These are phyloP conservation scores for Echinosphaeria canescens DNA, from an alignment of 2,329 filamentous ascomycete genomes.

Conservation along the genomic window DNA sequence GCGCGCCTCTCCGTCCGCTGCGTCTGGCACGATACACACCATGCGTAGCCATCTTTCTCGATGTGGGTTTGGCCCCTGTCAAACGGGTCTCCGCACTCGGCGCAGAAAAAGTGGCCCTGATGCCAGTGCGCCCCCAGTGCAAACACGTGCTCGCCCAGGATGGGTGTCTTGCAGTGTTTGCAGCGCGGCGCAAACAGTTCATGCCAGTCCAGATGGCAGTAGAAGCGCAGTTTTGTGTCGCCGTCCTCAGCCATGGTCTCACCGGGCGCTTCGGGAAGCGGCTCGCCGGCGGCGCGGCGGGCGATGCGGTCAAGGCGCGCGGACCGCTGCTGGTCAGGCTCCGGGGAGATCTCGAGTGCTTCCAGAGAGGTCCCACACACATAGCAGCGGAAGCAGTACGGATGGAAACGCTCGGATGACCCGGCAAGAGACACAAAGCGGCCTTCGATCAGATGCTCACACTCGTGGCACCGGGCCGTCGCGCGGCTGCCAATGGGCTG, in stretches of 20 bases:
- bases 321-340: conserved; percentile 50
- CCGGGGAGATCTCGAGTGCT: conserved; percentile 88
- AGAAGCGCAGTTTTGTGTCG: conserved; percentile 62
- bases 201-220: conserved; percentile 97
- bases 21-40: conserved; percentile 87
- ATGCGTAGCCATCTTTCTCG: conserved; percentile 94
- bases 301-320: conserved; percentile 56
- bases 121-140: conserved; percentile 95
- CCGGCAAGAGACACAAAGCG: conserved; percentile 74
- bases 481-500: conserved; percentile 19
- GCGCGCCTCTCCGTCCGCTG: conserved; percentile 74
- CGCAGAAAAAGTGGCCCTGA: conserved; percentile 95
- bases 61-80: conserved; percentile 48
- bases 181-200: conserved; percentile 83
- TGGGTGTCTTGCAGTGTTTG: conserved; percentile 91
- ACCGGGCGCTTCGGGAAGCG: conserved; percentile 38
- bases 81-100: conserved; percentile 94
- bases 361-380: conserved; percentile 76
- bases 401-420: conserved; percentile 59
- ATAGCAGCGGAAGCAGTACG: conserved; percentile 80
- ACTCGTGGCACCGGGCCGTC: conserved; percentile 67
- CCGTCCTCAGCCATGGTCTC: conserved; percentile 49
- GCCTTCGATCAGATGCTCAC: conserved; percentile 66
- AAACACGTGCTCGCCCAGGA: conserved; percentile 84
- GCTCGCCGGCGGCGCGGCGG: conserved; percentile 32